Conservation (phyloP, 345 rosid species). For the Brassica carinata region DNA sequence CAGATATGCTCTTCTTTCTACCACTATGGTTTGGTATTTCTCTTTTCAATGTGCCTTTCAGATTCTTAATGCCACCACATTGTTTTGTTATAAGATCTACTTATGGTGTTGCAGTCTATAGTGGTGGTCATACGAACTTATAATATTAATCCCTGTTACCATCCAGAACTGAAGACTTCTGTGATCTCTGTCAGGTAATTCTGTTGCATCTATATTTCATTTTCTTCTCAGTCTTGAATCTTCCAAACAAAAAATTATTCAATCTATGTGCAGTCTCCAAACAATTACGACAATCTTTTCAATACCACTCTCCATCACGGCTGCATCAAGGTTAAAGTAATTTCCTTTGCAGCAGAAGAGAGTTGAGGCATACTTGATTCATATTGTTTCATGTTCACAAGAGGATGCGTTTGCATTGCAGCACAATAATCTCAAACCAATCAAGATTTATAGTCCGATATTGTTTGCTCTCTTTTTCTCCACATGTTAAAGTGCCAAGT, state of each 20-base stretch:
- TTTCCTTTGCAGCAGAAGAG: neutral
- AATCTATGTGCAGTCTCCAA: constrained; percentile 49
- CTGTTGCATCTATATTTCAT: constrained; percentile 5
- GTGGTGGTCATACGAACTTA: constrained; percentile 93
- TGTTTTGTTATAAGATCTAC: neutral
- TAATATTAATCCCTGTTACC: constrained; percentile 72
- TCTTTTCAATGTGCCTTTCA: neutral
- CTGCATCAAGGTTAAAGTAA: constrained; percentile 59
- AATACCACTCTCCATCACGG: constrained; percentile 54
- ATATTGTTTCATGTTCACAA: neutral
- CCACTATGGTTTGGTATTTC: constrained; percentile 70
- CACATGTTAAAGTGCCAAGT: neutral
- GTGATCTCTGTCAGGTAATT: constrained; percentile 70
- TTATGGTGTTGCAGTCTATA: constrained; percentile 57
- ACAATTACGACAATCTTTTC: constrained; percentile 50
- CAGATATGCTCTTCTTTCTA: constrained; percentile 62
- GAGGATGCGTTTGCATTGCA: constrained; percentile 23
- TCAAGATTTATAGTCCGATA: constrained; percentile 43
- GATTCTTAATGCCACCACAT: neutral
- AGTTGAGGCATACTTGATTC: neutral
- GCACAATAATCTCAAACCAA: constrained; percentile 62
- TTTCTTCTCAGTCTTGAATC: neutral
- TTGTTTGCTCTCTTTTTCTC: neutral
- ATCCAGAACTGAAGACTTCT: constrained; percentile 81
- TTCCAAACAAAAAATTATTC: neutral